A percentile compares a stretch with the other conserved stretches of the same genome.
Conservation (phyloP, 495 filamentous ascomycete species). For the Pyronema omphalodes region DNA sequence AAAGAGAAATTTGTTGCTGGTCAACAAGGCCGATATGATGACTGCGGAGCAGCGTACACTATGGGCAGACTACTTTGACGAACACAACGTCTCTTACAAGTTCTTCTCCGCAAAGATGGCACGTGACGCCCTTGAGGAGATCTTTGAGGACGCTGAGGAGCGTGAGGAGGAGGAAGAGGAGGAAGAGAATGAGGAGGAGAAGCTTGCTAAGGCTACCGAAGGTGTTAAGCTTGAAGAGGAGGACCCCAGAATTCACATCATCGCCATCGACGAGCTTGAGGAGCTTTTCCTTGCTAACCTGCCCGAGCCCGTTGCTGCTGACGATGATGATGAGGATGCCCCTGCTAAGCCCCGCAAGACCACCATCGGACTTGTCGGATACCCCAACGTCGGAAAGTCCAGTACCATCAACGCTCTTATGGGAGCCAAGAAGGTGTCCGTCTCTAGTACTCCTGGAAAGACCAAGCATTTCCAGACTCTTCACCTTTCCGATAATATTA, state of each 20-base stretch:
- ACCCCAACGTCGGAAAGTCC: constrained; percentile 98
- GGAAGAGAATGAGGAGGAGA: constrained; percentile 3
- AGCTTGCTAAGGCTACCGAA: constrained; percentile 11
- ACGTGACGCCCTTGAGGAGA: constrained; percentile 65
- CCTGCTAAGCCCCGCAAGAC: constrained; percentile 41
- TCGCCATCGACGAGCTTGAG: constrained; percentile 85
- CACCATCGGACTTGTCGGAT: constrained; percentile 85
- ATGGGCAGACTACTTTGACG: constrained; percentile 81
- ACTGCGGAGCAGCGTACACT: constrained; percentile 60
- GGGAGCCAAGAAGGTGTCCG: constrained; percentile 94
- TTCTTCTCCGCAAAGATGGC: constrained; percentile 93
- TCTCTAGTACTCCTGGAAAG: constrained; percentile 92
- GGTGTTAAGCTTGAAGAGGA: constrained; percentile 24
- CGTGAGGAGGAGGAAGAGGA: constrained; percentile 17
- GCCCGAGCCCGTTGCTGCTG: constrained; percentile 28
- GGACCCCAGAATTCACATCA: constrained; percentile 52
- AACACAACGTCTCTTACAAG: constrained; percentile 61
- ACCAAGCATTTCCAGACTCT: constrained; percentile 99
- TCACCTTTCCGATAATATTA: constrained; percentile 69
- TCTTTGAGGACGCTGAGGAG: constrained; percentile 31
- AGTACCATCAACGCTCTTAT: constrained; percentile 97
- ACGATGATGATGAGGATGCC: constrained; percentile 28
- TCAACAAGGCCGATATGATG: constrained; percentile 99
- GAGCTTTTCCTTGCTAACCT: constrained; percentile 63
- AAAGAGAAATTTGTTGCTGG: constrained; percentile 82